Evolutionary conservation across 192 early-diverging fungal genomes (phyloP).

Genomic region (Coemansia sp.): DNA sequence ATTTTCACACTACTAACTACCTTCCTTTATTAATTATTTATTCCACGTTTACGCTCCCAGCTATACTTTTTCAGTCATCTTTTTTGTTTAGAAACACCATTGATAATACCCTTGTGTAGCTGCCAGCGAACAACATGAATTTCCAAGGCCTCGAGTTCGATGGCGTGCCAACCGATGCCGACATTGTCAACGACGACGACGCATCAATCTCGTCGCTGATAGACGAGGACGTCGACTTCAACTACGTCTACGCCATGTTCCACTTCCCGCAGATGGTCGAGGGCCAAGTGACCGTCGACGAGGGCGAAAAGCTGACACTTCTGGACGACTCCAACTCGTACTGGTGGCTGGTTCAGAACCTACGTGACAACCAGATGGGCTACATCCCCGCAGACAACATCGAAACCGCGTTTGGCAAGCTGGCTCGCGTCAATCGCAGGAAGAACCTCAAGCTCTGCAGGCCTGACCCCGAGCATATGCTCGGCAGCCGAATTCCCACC

Average conservation of each 20-base stretch:
- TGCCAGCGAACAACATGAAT: constrained; percentile 28
- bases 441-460: constrained; percentile 61
- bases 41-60: background rate
- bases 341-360: constrained; percentile 69
- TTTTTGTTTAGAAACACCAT: background rate
- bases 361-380: constrained; percentile 67
- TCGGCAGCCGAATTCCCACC: constrained; percentile 19
- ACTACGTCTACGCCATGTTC: constrained; percentile 69
- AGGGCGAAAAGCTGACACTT: constrained; percentile 71
- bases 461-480: constrained; percentile 47
- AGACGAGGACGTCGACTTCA: constrained; percentile 63
- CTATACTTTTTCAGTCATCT: constrained; percentile 1
- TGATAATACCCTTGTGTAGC: no score
- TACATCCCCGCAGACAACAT: constrained; percentile 78
- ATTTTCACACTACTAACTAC: background rate
- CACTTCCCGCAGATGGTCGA: constrained; percentile 78
- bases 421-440: constrained; percentile 69
- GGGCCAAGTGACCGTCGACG: constrained; percentile 72
- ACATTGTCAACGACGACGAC: constrained; percentile 35
- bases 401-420: constrained; percentile 64
- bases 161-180: constrained; percentile 45
- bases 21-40: background rate
- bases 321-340: constrained; percentile 79
- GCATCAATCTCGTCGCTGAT: constrained; percentile 42
- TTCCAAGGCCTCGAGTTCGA: constrained; percentile 53